Conservation (phyloP, 768 basidiomycete species). For the Kwoniella sp. region DNA sequence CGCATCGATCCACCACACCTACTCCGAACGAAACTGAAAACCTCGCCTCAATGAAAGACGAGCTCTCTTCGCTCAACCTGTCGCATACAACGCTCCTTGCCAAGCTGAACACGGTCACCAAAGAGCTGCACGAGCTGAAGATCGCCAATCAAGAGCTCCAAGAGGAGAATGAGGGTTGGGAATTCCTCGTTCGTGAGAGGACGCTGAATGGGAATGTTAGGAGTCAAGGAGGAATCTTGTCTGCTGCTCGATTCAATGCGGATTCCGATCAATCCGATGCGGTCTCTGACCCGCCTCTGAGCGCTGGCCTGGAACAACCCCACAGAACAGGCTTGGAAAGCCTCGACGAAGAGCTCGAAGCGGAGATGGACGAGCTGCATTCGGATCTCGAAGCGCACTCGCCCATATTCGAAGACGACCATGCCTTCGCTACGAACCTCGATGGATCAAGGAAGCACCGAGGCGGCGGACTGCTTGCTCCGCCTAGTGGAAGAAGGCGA, state of each 20-base stretch:
- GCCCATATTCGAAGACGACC: constrained; percentile 33
- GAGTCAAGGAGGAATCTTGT: constrained; percentile 12
- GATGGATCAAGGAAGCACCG: not conserved
- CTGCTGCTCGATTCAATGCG: constrained; percentile 1
- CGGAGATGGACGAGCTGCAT: constrained; percentile 35
- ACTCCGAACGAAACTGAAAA: constrained; percentile 5
- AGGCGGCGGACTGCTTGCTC: constrained; percentile 14
- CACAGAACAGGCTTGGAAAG: not conserved
- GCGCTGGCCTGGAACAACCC: not conserved
- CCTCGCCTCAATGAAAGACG: constrained; percentile 53
- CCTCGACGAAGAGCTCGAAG: constrained; percentile 33
- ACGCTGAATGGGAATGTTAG: constrained; percentile 72
- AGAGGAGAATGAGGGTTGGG: constrained; percentile 97
- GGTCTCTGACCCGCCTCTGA: not conserved
- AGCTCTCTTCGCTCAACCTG: constrained; percentile 81
- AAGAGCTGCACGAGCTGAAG: constrained; percentile 83
- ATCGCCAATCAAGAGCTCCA: constrained; percentile 73
- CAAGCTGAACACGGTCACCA: constrained; percentile 79
- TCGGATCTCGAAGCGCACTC: constrained; percentile 39
- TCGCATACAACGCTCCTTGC: constrained; percentile 81
- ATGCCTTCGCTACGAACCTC: constrained; percentile 15
- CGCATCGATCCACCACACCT: constrained; percentile 5
- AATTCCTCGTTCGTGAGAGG: constrained; percentile 86
- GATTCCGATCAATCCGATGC: not conserved
- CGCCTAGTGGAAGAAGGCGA: constrained; percentile 7